A percentile compares a stretch with the other conserved stretches of the same genome.
phyloP scores from a whole-genome alignment of 768 basidiomycete species.

The Xanthoconium stramineum region DNA sequence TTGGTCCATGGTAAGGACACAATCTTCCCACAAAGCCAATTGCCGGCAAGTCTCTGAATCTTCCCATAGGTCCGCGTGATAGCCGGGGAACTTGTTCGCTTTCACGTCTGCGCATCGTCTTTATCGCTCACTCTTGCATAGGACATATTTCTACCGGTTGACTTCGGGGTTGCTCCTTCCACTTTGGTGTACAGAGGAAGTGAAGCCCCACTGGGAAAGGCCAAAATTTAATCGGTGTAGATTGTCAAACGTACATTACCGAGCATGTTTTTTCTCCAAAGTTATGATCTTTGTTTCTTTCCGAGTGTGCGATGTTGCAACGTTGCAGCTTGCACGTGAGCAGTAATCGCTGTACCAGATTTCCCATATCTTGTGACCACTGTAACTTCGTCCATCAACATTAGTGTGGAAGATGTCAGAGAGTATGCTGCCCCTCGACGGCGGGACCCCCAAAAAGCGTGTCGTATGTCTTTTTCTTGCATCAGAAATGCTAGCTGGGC shows the following conservation, averaged over 20 bases:
- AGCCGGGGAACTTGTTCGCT: slow-evolving; percentile 73
- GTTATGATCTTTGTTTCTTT: background rate
- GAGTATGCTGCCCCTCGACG: slow-evolving; percentile 59
- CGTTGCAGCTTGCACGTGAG: slow-evolving; percentile 19
- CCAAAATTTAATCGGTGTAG: slow-evolving; percentile 47
- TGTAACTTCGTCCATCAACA: background rate
- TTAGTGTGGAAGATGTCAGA: slow-evolving; percentile 29
- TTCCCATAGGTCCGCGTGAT: slow-evolving; percentile 68
- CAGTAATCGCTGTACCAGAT: background rate
- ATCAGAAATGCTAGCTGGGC: background rate
- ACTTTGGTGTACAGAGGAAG: slow-evolving; percentile 75
- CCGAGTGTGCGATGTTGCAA: background rate
- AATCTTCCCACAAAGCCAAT: background rate
- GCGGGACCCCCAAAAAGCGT: slow-evolving; percentile 77
- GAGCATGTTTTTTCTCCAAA: slow-evolving; percentile 5
- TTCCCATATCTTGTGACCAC: background rate
- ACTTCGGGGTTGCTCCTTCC: slow-evolving; percentile 86
- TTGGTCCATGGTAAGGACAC: slow-evolving; percentile 74
- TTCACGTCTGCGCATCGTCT: background rate
- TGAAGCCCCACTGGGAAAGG: slow-evolving; percentile 59
- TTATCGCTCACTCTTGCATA: slow-evolving; percentile 28
- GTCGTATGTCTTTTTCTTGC: slow-evolving; percentile 57
- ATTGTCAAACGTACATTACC: slow-evolving; percentile 6
- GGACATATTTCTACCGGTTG: slow-evolving; percentile 65
- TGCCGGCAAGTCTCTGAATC: slow-evolving; percentile 8